Evolutionary conservation across 805 yeast genomes (phyloP).

Genomic region (Candida schatavii): DNA sequence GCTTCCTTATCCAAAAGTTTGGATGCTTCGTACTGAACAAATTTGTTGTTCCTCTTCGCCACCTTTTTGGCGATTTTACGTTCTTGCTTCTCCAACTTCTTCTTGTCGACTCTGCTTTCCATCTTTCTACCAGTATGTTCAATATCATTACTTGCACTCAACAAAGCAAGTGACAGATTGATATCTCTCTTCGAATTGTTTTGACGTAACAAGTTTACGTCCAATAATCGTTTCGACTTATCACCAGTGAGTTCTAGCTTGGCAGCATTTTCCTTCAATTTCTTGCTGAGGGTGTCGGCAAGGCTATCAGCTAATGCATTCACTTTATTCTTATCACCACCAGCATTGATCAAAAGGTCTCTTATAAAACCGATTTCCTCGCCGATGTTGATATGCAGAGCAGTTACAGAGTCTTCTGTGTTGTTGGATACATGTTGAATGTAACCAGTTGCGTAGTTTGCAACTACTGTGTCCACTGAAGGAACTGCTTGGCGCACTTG

Average conservation of each 20-base stretch:
- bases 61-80: constrained; percentile 95
- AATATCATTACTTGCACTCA: constrained; percentile 79
- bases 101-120: constrained; percentile 93
- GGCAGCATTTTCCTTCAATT: constrained; percentile 64
- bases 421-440: constrained; percentile 75
- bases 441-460: constrained; percentile 90
- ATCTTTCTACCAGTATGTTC: constrained; percentile 89
- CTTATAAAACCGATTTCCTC: constrained; percentile 68
- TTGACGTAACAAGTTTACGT: constrained; percentile 61
- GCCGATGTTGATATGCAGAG: constrained; percentile 65
- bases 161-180: constrained; percentile 69
- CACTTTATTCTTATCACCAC: constrained; percentile 65
- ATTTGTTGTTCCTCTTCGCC: constrained; percentile 81
- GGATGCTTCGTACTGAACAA: constrained; percentile 91
- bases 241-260: constrained; percentile 79
- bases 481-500: constrained; percentile 87
- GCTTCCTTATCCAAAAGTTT: constrained; percentile 67
- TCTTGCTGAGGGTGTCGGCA: constrained; percentile 46
- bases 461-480: constrained; percentile 78
- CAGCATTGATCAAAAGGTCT: constrained; percentile 72
- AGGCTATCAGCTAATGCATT: constrained; percentile 45
- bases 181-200: constrained; percentile 67
- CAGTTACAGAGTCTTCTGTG: constrained; percentile 78
- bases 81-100: constrained; percentile 96
- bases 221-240: constrained; percentile 80